phyloP scores from a whole-genome alignment of 2,329 filamentous ascomycete genomes.

The Dryadomyces sulphureus region DNA sequence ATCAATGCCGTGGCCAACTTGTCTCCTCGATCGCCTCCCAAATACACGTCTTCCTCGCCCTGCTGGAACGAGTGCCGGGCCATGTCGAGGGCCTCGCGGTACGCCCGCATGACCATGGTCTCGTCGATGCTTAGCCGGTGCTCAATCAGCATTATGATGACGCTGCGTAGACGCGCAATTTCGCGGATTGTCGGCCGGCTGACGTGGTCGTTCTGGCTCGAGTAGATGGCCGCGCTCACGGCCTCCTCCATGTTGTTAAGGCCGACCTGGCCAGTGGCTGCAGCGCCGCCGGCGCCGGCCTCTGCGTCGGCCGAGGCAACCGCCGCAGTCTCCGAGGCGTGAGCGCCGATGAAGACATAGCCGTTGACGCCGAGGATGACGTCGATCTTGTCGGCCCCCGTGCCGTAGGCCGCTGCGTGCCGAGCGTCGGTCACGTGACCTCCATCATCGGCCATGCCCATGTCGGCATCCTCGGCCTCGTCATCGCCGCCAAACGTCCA shows the following conservation, averaged over 20 bases:
- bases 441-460: slow-evolving; percentile 33
- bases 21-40: slow-evolving; percentile 42
- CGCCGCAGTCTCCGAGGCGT: slow-evolving; percentile 27
- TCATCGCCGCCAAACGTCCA: slow-evolving; percentile 64
- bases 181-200: slow-evolving; percentile 64
- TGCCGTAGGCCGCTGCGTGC: slow-evolving; percentile 4
- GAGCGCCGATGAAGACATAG: slow-evolving; percentile 62
- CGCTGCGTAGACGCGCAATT: slow-evolving; percentile 70
- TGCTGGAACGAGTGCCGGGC: slow-evolving; percentile 40
- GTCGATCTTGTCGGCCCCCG: slow-evolving; percentile 53
- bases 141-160: slow-evolving; percentile 71
- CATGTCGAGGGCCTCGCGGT: slow-evolving; percentile 67
- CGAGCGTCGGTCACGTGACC: neutral
- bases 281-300: slow-evolving; percentile 27
- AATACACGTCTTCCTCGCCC: slow-evolving; percentile 40
- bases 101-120: slow-evolving; percentile 70
- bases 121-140: slow-evolving; percentile 77
- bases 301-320: slow-evolving; percentile 27
- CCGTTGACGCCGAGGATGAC: slow-evolving; percentile 90
- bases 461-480: slow-evolving; percentile 75
- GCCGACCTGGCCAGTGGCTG: slow-evolving; percentile 18
- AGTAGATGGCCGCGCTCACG: slow-evolving; percentile 76
- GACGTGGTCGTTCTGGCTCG: slow-evolving; percentile 85
- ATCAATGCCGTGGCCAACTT: slow-evolving; percentile 29
- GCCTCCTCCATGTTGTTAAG: slow-evolving; percentile 83